Evolutionary conservation across 2,329 filamentous ascomycete genomes (phyloP), one percentile per base, ranked within the genome.

Genomic region (Monilinia laxa): DNA sequence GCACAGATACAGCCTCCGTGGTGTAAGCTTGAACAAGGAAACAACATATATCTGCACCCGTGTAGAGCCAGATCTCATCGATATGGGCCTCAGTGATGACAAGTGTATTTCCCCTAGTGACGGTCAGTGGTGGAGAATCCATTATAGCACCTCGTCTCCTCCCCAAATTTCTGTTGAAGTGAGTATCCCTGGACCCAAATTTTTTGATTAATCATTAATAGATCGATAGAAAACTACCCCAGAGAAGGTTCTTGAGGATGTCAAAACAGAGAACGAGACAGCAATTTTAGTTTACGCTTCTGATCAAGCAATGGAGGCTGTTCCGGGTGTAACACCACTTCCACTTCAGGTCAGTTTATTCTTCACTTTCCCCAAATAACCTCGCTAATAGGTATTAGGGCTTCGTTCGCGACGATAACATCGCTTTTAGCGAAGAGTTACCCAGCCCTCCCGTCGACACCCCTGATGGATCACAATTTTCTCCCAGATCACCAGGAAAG

Each of bases 91-190:
- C 1, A 79, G 77, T 42, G 79, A 78, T 38, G 67, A 69, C 4
- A 62, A 76, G 3, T 69, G 71, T 28, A 67, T 73, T 4, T 69
- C 55, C 25, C 28, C 56, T 10, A 69, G 66, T 16, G 55, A 69
- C 20, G 83, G 85, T 63, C 84, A 85, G 71, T 87, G 84, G 84
- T 87, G 84, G 84, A 81, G 80, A 69, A 76, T 86, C 56, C 77
- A 80, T 47, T 84, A 81, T 68, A 73, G 75, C 28, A 73, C 77
- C 16, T 72, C 76, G 20, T 79, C 79, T 14, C 71, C 77, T 7
- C 76, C 78, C 58, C 80, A 82, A n/a, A 77, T 82, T 38, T 80
- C 78, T 69, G 77, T 81, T 20, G 81, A 85, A 80, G 84, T 85
- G 78, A 62, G 78, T 53, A 16, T 35, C n/a, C 20, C 12, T 28